Evolutionary conservation across 2,329 filamentous ascomycete species (phyloP).

Genomic region (Aureobasidium sp.): DNA sequence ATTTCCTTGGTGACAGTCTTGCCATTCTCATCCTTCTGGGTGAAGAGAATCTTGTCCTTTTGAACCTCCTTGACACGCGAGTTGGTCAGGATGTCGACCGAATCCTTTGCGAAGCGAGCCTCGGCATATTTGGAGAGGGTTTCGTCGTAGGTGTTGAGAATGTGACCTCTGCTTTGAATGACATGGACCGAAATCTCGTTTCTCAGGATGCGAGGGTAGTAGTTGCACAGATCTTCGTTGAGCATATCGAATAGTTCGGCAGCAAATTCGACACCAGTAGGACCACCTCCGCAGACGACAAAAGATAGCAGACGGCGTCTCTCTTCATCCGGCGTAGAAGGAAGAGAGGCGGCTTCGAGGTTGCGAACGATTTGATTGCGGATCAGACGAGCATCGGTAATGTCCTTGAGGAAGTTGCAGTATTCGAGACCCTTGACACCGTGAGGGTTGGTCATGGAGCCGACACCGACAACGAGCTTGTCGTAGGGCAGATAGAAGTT

Average conservation of each 20-base stretch:
- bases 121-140: conserved; percentile 88
- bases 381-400: conserved; percentile 83
- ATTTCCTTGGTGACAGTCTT: conserved; percentile 80
- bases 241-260: conserved; percentile 93
- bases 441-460: conserved; percentile 87
- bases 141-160: conserved; percentile 97
- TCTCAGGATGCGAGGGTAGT: conserved; percentile 83
- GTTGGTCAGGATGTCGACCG: conserved; percentile 87
- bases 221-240: conserved; percentile 80
- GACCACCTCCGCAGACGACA: conserved; percentile 90
- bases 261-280: conserved; percentile 95
- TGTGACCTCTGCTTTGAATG: conserved; percentile 90
- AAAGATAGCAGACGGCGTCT: conserved; percentile 83
- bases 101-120: conserved; percentile 80
- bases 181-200: conserved; percentile 98
- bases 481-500: conserved; percentile 96
- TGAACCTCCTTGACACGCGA: conserved; percentile 85
- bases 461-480: conserved; percentile 87
- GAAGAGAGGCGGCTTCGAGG: conserved; percentile 84
- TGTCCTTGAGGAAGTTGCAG: conserved; percentile 91
- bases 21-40: conserved; percentile 69
- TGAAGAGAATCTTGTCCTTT: conserved; percentile 78
- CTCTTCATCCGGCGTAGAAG: conserved; percentile 84
- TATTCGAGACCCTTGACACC: conserved; percentile 92
- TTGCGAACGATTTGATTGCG: conserved; percentile 85